These are phyloP conservation scores for Sporothrix variecibatus DNA, from an alignment of 2,329 filamentous ascomycete genomes.

Conservation along the genomic window DNA sequence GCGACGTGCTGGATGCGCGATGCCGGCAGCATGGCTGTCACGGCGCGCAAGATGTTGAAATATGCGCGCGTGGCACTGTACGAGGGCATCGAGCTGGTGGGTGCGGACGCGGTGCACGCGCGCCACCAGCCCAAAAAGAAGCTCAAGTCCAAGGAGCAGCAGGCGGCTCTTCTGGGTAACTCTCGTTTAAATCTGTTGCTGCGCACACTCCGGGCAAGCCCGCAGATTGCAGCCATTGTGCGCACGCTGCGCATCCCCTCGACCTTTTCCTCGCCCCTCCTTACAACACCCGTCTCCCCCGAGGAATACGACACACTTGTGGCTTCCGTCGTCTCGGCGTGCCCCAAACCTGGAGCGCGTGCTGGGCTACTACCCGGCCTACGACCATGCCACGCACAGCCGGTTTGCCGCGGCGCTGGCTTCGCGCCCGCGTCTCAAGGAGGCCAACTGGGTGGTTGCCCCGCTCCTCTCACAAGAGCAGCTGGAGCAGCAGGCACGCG, in stretches of 20 bases:
- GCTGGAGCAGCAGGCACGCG: constrained; percentile 30
- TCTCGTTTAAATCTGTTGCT: constrained; percentile 58
- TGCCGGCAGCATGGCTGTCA: constrained; percentile 52
- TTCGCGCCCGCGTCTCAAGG: constrained; percentile 55
- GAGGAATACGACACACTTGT: constrained; percentile 60
- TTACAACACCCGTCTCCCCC: constrained; percentile 34
- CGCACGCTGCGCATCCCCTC: constrained; percentile 59
- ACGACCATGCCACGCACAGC: constrained; percentile 56
- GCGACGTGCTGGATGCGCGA: constrained; percentile 68
- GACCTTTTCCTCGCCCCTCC: constrained; percentile 26
- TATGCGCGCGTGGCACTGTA: constrained; percentile 57
- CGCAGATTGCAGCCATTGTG: constrained; percentile 56
- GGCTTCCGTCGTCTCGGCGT: constrained; percentile 64
- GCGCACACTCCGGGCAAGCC: constrained; percentile 57
- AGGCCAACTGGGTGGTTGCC: constrained; percentile 62
- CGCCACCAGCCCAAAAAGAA: constrained; percentile 60
- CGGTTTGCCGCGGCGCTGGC: constrained; percentile 61
- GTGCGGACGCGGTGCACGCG: constrained; percentile 51
- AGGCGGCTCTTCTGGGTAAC: constrained; percentile 43
- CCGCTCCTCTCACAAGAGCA: constrained; percentile 37
- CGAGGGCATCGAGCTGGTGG: constrained; percentile 59
- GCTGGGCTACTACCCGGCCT: constrained; percentile 54
- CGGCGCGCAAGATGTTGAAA: constrained; percentile 54
- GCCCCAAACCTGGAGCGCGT: constrained; percentile 65
- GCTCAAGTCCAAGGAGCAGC: constrained; percentile 61